These are phyloP conservation scores for Aspergillus affinis DNA, from an alignment of 495 filamentous ascomycete species.

Conservation along the genomic window DNA sequence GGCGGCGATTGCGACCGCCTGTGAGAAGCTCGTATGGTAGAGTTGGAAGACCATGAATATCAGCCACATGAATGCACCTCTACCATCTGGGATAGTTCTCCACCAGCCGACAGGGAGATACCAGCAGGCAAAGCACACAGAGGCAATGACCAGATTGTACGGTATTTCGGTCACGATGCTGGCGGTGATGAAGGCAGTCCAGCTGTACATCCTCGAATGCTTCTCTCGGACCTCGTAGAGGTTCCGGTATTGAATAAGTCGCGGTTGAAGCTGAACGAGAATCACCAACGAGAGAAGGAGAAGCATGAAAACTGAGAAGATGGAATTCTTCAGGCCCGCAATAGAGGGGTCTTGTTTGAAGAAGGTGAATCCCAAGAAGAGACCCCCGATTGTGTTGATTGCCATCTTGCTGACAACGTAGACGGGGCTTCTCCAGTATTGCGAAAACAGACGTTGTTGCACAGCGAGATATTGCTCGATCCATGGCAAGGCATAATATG, in stretches of 20 bases:
- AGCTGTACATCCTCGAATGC: constrained; percentile 73
- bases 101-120: constrained; percentile 62
- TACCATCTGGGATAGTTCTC: constrained; percentile 33
- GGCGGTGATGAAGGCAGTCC: constrained; percentile 69
- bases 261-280: constrained; percentile 70
- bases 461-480: background rate
- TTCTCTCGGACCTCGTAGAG: constrained; percentile 80
- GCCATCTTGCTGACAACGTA: constrained; percentile 50
- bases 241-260: constrained; percentile 60
- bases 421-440: constrained; percentile 49
- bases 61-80: constrained; percentile 52
- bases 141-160: constrained; percentile 57
- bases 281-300: constrained; percentile 70
- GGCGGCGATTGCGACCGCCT: constrained; percentile 38
- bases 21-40: constrained; percentile 52
- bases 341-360: constrained; percentile 62
- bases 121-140: constrained; percentile 57
- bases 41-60: constrained; percentile 18
- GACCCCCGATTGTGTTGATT: constrained; percentile 39
- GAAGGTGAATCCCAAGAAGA: constrained; percentile 87
- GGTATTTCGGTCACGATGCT: constrained; percentile 67
- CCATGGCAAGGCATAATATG: constrained; percentile 26
- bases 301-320: constrained; percentile 80
- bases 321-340: constrained; percentile 79
- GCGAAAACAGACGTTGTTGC: constrained; percentile 36